A percentile compares a stretch with the other conserved stretches of the same genome.
Conservation (phyloP, 208 protist genomes). For the Leishmania gerbilli region DNA sequence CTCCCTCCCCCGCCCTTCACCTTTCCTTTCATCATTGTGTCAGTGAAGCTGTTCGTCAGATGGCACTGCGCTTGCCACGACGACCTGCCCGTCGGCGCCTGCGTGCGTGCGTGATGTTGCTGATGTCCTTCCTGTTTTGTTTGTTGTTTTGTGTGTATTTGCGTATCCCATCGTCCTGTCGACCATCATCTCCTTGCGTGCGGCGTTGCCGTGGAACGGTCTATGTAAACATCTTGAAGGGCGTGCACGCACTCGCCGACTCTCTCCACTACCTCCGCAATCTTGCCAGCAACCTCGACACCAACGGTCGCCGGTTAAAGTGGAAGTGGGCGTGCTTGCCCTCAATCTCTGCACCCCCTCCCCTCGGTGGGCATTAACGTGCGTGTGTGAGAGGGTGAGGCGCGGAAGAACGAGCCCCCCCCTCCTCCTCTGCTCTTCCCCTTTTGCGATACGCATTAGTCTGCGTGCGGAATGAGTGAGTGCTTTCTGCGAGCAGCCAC, state of each 20-base stretch:
- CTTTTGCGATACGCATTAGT: not conserved
- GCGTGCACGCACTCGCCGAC: not conserved
- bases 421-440: not conserved
- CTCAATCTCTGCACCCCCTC: not conserved
- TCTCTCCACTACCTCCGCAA: not conserved
- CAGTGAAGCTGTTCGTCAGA: not conserved
- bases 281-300: not conserved
- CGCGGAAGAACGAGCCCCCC: not conserved
- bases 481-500: not conserved
- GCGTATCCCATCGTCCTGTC: not conserved
- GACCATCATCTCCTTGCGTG: not conserved
- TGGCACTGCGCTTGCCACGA: not conserved
- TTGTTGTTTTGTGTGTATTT: not conserved
- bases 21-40: not conserved
- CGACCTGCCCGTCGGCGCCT: not conserved
- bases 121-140: not conserved
- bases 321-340: not conserved
- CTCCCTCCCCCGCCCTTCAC: not conserved
- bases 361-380: not conserved
- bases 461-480: not conserved
- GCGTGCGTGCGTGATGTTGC: not conserved
- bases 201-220: not conserved
- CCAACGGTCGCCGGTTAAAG: not conserved
- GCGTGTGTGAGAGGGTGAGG: not conserved
- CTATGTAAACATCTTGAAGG: not conserved